Evolutionary conservation across 192 early-diverging fungal species (phyloP), one percentile per base, ranked within the genome.

Genomic region (Podila clonocystis): DNA sequence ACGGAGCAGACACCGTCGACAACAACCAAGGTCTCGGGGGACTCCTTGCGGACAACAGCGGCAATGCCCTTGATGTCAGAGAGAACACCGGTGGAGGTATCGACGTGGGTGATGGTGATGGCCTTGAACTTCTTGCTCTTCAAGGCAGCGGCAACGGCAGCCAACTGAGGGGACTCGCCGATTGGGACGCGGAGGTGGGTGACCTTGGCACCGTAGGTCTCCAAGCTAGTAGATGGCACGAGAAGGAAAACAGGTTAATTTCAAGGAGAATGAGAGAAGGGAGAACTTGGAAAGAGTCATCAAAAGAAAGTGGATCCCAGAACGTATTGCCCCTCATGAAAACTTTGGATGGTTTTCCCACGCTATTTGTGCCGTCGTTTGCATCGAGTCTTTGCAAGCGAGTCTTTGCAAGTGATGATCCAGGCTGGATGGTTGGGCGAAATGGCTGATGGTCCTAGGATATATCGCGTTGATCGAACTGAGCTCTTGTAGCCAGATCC

Each of bases 1-100:
- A n/a, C n/a, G n/a, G n/a, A n/a, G 82, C 97, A 99, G 33, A 99
- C 97, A 72, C 94, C 97, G 73, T 99, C 97, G 48, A 99, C 89
- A 13, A 94, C 89, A 41, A 99, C 94, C 33, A 99, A 86, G 48
- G 97, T 97, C 28, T 89, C 82, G 9, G 97, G 96, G 17, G 96
- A 96, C 36, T 89, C 71, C 64, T 90, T 82, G 58, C 89, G 86
- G 33, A 98, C 93, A 24, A 94, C 60, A 58, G 88, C 85, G 50
- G 93, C 86, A 68, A 98, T 90, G 38, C 87, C 86, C 80, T 94
- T 85, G 65, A 97, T 90, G 77, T 97, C 95, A 49, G 85, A 85
- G 69, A 99, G 88, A 52, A 99, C 97, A 68, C 95, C 94, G 20
- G 96, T 95, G 26, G 96, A 97, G 3, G 97, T 99, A 77, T 99